Evolutionary conservation across 331 rosid genomes (phyloP).

Genomic region (Prunus yedoensis): DNA sequence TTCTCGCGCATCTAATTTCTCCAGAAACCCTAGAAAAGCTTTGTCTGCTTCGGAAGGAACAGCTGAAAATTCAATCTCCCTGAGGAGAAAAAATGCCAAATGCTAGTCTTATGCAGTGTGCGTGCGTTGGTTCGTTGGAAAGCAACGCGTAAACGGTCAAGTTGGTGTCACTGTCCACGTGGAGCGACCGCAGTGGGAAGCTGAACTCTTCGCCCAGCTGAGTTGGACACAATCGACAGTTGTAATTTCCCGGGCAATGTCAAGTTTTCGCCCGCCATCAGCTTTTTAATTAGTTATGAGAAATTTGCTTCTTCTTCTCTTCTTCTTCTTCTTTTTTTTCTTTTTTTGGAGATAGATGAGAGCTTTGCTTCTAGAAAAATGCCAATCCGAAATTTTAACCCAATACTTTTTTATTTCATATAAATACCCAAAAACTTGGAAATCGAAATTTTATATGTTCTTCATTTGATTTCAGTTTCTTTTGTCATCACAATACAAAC

Average conservation of each 20-base stretch:
- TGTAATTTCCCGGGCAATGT: not conserved
- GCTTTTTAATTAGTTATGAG: not conserved
- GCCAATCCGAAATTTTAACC: too few relatives aligned
- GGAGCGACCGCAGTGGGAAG: conserved; percentile 7
- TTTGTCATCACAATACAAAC: too few relatives aligned
- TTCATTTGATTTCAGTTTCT: too few relatives aligned
- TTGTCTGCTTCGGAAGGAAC: not conserved
- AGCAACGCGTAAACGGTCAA: conserved; percentile 34
- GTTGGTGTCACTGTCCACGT: not conserved
- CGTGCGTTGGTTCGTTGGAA: conserved; percentile 10
- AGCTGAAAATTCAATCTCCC: not conserved
- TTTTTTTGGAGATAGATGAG: too few relatives aligned
- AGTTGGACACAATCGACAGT: not conserved
- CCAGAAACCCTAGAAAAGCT: conserved; percentile 10
- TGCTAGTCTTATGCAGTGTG: not conserved
- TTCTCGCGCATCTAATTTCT: not conserved
- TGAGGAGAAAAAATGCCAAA: not conserved
- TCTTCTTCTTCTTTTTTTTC: not conserved
- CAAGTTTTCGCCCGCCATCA: not conserved
- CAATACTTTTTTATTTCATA: too few relatives aligned
- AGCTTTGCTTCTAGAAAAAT: too few relatives aligned
- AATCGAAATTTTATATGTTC: too few relatives aligned
- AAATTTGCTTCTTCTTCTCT: too few relatives aligned
- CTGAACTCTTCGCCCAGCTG: not conserved
- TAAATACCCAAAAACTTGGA: too few relatives aligned